Evolutionary conservation across 164 flowering plant genomes (phyloP).

Genomic region (Magnolia officinalis): DNA sequence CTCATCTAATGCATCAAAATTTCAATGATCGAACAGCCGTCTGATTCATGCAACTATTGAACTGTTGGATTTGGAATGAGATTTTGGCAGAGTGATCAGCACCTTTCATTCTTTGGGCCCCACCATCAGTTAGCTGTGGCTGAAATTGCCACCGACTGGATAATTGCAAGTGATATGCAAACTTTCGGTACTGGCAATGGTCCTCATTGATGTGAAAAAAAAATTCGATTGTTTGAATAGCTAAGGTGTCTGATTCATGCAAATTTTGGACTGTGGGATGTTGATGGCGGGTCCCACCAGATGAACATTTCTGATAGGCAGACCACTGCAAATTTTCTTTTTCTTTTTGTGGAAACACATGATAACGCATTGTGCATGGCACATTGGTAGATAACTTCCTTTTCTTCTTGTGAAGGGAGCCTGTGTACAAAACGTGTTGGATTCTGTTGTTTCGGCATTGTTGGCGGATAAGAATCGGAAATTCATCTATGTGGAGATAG

Average conservation of each 20-base stretch:
- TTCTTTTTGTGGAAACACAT: too few species aligned
- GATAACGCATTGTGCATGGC: not conserved
- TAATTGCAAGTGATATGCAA: not conserved
- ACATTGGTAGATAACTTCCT: not conserved
- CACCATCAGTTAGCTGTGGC: not conserved
- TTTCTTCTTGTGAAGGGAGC: constrained; percentile 32
- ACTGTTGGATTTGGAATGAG: too few species aligned
- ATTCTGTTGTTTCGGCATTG: constrained; percentile 68
- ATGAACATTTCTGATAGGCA: too few species aligned
- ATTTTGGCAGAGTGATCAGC: not conserved
- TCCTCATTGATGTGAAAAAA: not conserved
- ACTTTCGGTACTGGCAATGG: not conserved
- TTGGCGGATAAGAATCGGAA: constrained; percentile 77
- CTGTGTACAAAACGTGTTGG: constrained; percentile 84
- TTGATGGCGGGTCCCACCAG: not conserved
- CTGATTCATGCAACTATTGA: too few species aligned
- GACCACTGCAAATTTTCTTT: too few species aligned
- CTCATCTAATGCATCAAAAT: too few species aligned
- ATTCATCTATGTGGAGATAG: constrained; percentile 70
- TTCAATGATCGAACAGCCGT: too few species aligned
- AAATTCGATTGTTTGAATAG: not conserved
- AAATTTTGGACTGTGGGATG: not conserved
- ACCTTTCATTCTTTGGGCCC: not conserved
- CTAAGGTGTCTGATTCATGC: not conserved
- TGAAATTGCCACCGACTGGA: not conserved